Base-by-base conservation (phyloP, 2,329 filamentous ascomycete species). In the Pyricularia grisea region DNA sequence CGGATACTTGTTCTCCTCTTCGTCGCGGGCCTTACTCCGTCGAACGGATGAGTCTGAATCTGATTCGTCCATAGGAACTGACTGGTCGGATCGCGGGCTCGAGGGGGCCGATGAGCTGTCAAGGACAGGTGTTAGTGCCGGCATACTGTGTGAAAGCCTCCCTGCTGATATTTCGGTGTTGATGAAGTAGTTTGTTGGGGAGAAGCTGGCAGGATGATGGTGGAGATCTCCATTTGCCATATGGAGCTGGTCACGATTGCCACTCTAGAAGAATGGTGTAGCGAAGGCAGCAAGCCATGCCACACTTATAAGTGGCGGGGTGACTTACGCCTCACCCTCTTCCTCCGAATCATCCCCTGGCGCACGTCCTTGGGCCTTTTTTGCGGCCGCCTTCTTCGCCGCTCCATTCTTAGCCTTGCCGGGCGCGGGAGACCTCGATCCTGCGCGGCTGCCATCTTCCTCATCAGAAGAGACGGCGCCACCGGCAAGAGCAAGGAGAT, bases 401-500 rank as follows among this genome's bases (percentile, higher is more conserved):
- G 76, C 73, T 65, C 69, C 70, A 61, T 73, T 73, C 71, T 79
- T 81, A 68, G 77, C 79, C 71, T 78, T 78, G 3, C 76, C 72
- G 5, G 79, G 74, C 58, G 79, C 73, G 71, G 83, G 80, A 71
- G 87, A 86, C 67, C 83, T 82, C 65, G 87, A 85, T 55, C 80
- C 83, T 73, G 84, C 82, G 75, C 87, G 81, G 79, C 80, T 78
- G 77, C 79, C 82, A 69, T 82, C 85, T 79, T 87, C 87, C 74
- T 87, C 87, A 75, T 85, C 87, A 70, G 87, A 87, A 68, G 82
- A 85, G 70, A 84, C 84, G 71, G 87, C 90, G 73, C 92, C 93
- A 75, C 93, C 95, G 68, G 94, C 95, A 73, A 98, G 89, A 76
- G 92, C 94, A 72, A 98, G 90, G 73, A 98, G 89, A 82, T 97